Conservation (phyloP, 2,329 filamentous ascomycete genomes). For the Cytospora chrysosperma region DNA sequence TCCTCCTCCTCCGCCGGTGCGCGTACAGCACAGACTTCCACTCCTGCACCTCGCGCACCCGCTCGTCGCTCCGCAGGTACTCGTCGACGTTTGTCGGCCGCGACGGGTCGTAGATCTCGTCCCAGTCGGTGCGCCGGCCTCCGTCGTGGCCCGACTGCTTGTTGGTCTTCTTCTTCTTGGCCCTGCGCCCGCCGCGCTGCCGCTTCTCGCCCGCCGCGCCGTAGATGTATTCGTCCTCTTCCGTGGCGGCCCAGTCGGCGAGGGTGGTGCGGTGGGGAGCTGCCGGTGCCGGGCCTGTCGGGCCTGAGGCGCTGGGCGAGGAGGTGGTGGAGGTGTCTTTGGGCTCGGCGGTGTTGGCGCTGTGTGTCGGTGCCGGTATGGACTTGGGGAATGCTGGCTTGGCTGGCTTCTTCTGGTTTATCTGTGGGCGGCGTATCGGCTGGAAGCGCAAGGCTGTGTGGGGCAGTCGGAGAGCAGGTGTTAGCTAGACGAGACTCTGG, state of each 20-base stretch:
- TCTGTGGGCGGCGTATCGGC: constrained; percentile 75
- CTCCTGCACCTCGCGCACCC: constrained; percentile 73
- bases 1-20: constrained; percentile 54
- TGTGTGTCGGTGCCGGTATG: constrained; percentile 30
- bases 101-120: constrained; percentile 84
- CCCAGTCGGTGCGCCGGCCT: constrained; percentile 72
- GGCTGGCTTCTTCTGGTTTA: constrained; percentile 59
- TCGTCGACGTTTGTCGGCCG: constrained; percentile 82
- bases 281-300: constrained; percentile 38
- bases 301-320: constrained; percentile 26
- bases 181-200: constrained; percentile 67
- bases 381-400: constrained; percentile 60
- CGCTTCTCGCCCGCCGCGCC: constrained; percentile 59
- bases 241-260: constrained; percentile 76
- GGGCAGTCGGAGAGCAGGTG: not conserved
- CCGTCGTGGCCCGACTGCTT: constrained; percentile 55
- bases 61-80: constrained; percentile 81
- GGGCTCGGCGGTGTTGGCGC: constrained; percentile 29
- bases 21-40: constrained; percentile 83
- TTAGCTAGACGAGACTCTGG: not conserved
- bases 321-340: constrained; percentile 11
- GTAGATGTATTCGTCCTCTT: constrained; percentile 81
- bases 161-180: constrained; percentile 73
- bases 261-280: constrained; percentile 66
- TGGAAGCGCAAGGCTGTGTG: constrained; percentile 76